A percentile compares a stretch with the other conserved stretches of the same genome.
Conservation (phyloP, 1,284 basidiomycete genomes). For the Ustilago xerochloae region DNA sequence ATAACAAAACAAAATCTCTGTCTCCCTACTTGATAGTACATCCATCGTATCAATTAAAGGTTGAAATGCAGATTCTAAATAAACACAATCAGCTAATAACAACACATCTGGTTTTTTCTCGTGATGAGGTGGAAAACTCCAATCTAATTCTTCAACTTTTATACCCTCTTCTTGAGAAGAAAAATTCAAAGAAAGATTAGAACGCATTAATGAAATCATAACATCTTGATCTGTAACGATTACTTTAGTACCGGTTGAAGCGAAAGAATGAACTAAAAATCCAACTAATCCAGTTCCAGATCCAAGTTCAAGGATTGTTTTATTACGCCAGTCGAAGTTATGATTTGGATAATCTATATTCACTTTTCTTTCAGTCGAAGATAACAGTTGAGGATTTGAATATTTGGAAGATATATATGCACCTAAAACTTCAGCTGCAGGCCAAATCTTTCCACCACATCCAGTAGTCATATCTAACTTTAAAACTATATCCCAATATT, state of each 20-base stretch:
- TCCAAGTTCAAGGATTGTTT: conserved; percentile 80
- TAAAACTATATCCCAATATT: conserved; percentile 69
- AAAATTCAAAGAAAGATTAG: conserved; percentile 57
- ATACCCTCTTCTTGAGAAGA: neutral
- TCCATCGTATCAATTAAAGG: conserved; percentile 83
- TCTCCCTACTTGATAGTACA: conserved; percentile 72
- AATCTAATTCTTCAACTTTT: conserved; percentile 18
- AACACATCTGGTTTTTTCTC: conserved; percentile 73
- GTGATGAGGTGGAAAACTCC: conserved; percentile 56
- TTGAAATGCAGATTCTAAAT: conserved; percentile 87
- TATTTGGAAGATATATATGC: conserved; percentile 52
- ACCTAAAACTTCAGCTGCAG: conserved; percentile 81
- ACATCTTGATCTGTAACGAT: conserved; percentile 88
- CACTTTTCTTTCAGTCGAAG: neutral
- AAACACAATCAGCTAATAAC: conserved; percentile 80
- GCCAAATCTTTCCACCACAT: conserved; percentile 92
- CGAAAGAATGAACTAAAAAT: conserved; percentile 79
- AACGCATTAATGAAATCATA: conserved; percentile 61
- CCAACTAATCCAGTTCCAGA: conserved; percentile 88
- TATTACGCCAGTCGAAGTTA: conserved; percentile 47
- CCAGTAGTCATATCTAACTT: conserved; percentile 82
- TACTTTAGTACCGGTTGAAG: conserved; percentile 69
- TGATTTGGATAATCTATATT: conserved; percentile 13
- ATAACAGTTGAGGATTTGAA: conserved; percentile 1
- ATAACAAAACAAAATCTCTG: conserved; percentile 81